A percentile compares a stretch with the other conserved stretches of the same genome.
Conservation (phyloP, 306 rosid species). For the Spatholobus suberectus region DNA sequence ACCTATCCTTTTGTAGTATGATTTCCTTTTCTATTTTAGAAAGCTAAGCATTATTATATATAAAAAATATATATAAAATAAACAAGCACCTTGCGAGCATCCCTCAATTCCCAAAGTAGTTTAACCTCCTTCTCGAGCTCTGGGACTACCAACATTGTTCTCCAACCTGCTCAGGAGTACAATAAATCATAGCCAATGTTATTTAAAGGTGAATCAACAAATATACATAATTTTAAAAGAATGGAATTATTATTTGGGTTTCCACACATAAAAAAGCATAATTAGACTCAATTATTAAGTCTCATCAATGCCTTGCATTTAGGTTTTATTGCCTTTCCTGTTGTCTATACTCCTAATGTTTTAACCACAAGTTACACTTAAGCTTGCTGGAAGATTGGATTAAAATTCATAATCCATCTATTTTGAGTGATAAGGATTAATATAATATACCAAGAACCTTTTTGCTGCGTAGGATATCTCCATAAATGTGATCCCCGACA, state of each 20-base stretch:
- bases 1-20: neutral
- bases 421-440: constrained; percentile 7
- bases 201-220: neutral
- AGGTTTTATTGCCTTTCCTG: neutral
- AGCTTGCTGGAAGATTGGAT: neutral
- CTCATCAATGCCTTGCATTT: constrained; percentile 19
- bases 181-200: neutral
- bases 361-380: neutral
- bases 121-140: constrained; percentile 82
- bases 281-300: neutral
- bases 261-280: neutral
- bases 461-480: constrained; percentile 85
- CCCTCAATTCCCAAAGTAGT: constrained; percentile 70
- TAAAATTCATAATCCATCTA: neutral
- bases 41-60: neutral
- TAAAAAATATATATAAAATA: neutral
- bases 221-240: neutral
- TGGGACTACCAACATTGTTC: constrained; percentile 86
- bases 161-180: constrained; percentile 65
- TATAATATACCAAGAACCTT: constrained; percentile 72
- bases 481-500: constrained; percentile 89
- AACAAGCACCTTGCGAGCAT: constrained; percentile 68
- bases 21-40: neutral
- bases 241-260: neutral
- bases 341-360: constrained; percentile 1